These are phyloP conservation scores for Nitzschia palea DNA, from an alignment of 108 stramenopile genomes.

Conservation along the genomic window DNA sequence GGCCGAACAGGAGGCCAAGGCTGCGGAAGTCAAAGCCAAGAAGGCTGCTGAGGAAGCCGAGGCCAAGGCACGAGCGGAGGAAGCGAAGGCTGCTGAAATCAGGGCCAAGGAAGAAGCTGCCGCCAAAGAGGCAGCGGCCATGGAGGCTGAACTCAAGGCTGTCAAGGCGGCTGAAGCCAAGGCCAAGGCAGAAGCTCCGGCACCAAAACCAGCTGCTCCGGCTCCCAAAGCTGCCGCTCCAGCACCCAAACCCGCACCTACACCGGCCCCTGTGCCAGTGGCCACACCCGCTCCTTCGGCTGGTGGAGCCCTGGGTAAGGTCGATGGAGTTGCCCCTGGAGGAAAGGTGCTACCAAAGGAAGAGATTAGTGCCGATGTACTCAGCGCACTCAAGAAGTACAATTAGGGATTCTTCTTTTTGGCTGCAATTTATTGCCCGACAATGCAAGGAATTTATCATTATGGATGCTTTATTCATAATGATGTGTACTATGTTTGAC, in stretches of 20 bases:
- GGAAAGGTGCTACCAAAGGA: conserved; percentile 81
- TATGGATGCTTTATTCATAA: too few species aligned
- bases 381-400: conserved; percentile 70
- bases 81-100: conserved; percentile 34
- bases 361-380: conserved; percentile 72
- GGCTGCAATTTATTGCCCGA: too few species aligned
- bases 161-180: conserved; percentile 28
- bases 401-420: conserved; percentile 17
- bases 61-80: conserved; percentile 37
- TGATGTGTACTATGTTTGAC: too few species aligned
- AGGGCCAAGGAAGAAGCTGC: conserved; percentile 40
- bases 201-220: conserved; percentile 14
- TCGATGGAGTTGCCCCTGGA: conserved; percentile 52
- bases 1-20: conserved; percentile 18
- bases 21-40: conserved; percentile 30
- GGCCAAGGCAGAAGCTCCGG: conserved; percentile 39
- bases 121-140: conserved; percentile 31
- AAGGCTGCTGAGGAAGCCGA: conserved; percentile 18
- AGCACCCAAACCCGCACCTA: conserved; percentile 17
- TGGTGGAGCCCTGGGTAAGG: conserved; percentile 61
- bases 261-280: conserved; percentile 31
- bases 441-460: too few species aligned
- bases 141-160: conserved; percentile 32
- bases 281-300: conserved; percentile 18
- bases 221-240: conserved; percentile 36